Evolutionary conservation across 2,329 filamentous ascomycete genomes (phyloP).

Genomic region (Pezicula carpinea): DNA sequence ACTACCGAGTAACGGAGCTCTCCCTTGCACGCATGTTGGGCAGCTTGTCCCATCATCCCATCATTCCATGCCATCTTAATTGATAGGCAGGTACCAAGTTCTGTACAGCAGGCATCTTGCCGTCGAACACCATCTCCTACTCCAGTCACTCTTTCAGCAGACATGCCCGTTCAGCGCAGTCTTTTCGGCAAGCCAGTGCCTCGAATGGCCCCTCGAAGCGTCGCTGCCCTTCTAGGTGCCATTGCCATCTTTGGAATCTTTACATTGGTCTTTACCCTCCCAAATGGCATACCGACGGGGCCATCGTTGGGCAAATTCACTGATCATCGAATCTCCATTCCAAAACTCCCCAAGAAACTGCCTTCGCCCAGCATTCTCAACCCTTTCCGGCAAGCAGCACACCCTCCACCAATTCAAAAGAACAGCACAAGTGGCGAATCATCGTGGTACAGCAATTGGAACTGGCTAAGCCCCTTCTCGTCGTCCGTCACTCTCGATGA

Average conservation of each 20-base stretch:
- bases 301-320: constrained; percentile 44
- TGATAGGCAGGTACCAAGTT: background rate
- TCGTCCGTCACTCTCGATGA: constrained; percentile 76
- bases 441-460: constrained; percentile 85
- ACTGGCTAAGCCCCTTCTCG: constrained; percentile 88
- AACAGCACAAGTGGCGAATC: constrained; percentile 76
- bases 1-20: background rate
- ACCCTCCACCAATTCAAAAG: constrained; percentile 68
- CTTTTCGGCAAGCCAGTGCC: constrained; percentile 45
- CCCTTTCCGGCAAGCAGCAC: constrained; percentile 65
- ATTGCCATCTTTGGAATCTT: constrained; percentile 50
- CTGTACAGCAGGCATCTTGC: constrained; percentile 2
- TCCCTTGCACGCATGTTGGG: background rate
- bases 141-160: constrained; percentile 5
- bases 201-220: constrained; percentile 46
- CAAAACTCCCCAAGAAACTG: constrained; percentile 38
- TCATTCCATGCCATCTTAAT: constrained; percentile 13
- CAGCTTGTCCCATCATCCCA: background rate
- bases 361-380: constrained; percentile 43
- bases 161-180: constrained; percentile 43
- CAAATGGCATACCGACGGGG: constrained; percentile 42
- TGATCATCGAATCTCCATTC: constrained; percentile 46
- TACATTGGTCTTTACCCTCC: constrained; percentile 47
- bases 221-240: constrained; percentile 46
- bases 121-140: background rate